phyloP scores from a whole-genome alignment of 352 stramenopile genomes.

The Phytopythium delawarense region DNA sequence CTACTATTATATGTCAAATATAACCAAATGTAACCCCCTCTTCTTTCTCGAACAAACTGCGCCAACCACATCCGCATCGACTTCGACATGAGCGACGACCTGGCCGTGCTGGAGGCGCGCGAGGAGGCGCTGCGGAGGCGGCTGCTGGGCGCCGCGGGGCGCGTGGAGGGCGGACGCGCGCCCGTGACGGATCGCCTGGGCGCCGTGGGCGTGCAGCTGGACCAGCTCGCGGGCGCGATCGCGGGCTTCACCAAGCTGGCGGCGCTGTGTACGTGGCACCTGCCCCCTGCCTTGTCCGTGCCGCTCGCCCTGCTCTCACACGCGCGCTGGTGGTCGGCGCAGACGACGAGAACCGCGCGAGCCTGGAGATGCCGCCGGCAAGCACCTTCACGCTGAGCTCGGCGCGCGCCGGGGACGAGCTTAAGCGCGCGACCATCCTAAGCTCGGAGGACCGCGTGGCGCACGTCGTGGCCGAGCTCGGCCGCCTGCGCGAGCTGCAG shows the following conservation, averaged over 20 bases:
- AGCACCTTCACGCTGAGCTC: constrained; percentile 17
- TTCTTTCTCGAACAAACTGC: constrained; percentile 21
- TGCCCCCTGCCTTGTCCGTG: neutral
- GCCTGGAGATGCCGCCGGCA: constrained; percentile 33
- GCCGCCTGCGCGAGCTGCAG: constrained; percentile 43
- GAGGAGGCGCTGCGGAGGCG: constrained; percentile 35
- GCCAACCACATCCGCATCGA: constrained; percentile 14
- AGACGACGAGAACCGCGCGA: constrained; percentile 35
- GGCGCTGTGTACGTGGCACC: constrained; percentile 37
- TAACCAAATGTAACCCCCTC: constrained; percentile 13
- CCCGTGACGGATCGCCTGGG: constrained; percentile 17
- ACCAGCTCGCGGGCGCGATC: constrained; percentile 26
- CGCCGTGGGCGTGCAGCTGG: constrained; percentile 23
- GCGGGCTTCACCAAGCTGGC: constrained; percentile 36
- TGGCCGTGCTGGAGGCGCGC: constrained; percentile 56
- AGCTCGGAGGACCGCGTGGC: constrained; percentile 44
- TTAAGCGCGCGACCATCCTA: constrained; percentile 62
- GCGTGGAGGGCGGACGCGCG: neutral
- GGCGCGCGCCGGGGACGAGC: constrained; percentile 27
- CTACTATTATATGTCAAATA: too few relatives aligned
- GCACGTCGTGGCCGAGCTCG: constrained; percentile 28
- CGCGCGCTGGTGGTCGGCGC: neutral
- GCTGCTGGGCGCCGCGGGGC: constrained; percentile 18
- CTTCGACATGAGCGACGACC: neutral
- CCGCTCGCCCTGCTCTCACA: constrained; percentile 6